phyloP scores from a whole-genome alignment of 2,329 filamentous ascomycete species.

The Neonectria ditissima region DNA sequence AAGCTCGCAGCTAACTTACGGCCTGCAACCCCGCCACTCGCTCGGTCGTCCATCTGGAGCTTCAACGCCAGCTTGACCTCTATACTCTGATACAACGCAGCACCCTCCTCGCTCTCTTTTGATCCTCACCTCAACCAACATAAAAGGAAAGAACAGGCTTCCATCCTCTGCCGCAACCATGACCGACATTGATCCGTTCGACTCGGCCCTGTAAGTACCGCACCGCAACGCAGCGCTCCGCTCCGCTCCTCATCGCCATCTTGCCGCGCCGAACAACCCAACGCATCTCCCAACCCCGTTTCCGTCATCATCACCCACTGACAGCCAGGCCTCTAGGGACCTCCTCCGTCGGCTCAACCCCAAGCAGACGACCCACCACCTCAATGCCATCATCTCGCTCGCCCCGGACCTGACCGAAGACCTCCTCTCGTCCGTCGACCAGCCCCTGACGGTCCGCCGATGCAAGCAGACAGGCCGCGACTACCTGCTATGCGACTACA shows the following conservation, averaged over 20 bases:
- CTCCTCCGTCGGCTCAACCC: slow-evolving; percentile 98
- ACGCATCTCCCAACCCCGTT: background rate
- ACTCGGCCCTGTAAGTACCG: slow-evolving; percentile 77
- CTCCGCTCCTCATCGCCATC: slow-evolving; percentile 23
- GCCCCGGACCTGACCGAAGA: slow-evolving; percentile 96
- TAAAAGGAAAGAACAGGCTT: slow-evolving; percentile 1
- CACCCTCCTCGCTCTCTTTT: background rate
- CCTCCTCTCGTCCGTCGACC: slow-evolving; percentile 96
- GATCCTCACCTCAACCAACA: background rate
- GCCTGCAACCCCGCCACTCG: slow-evolving; percentile 40
- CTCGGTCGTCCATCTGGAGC: slow-evolving; percentile 27
- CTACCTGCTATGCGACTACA: slow-evolving; percentile 99
- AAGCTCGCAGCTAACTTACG: slow-evolving; percentile 26
- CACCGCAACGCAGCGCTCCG: too few relatives aligned
- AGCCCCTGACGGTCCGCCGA: slow-evolving; percentile 86
- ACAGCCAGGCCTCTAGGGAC: slow-evolving; percentile 69
- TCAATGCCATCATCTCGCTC: slow-evolving; percentile 88
- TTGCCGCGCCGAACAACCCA: background rate
- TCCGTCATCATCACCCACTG: slow-evolving; percentile 5
- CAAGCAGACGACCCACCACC: slow-evolving; percentile 88
- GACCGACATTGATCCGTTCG: slow-evolving; percentile 74
- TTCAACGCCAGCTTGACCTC: slow-evolving; percentile 35
- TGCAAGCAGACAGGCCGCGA: slow-evolving; percentile 92
- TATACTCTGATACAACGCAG: slow-evolving; percentile 8
- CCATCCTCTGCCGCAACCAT: slow-evolving; percentile 46